Base-by-base conservation (phyloP, 179 eudicot genomes). In the Nepenthes alata region DNA sequence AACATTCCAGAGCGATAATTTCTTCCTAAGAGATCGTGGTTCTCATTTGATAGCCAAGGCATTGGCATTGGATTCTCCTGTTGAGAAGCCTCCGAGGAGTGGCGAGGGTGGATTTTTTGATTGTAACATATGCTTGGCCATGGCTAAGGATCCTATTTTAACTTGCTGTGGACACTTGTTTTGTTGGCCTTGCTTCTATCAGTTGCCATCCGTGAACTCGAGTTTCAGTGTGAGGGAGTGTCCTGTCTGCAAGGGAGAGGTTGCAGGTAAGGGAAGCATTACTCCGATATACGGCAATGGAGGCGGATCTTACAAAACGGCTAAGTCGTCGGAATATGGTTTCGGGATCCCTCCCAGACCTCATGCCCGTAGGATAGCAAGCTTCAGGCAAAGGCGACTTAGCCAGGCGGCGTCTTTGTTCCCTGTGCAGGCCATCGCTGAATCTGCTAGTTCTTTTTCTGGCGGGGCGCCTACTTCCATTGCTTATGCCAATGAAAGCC, bases 91-190 rank as follows among this genome's bases (percentile, higher is more conserved):
- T 2, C 65, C 60, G 14, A 50, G 67, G 48, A 57, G 50, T 13
- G 74, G 65, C 3, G 76, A 79, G 11, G 82, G 82, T 2, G 72
- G 75, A 12, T 72, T 67, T 56, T 83, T 66, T 47, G 83, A 83
- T 62, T 83, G 88, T 52, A 75, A 78, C 55, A 68, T 78, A 35
- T 83, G 88, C 67, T 67, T 83, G 73, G 75, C 67, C n/a, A 37
- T 70, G 64, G 82, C 85, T n/a, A 74, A 47, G 36, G 85, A 83
- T 36, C 88, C 85, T 7, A 57, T 83, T 37, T 39, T 83, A 60
- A 83, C 88, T 37, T 70, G 79, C 59, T 83, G 88, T 37, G 83
- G 88, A 16, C 85, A 83, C 67, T 76, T 80, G 70, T 80, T 75
- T 56, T 83, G 88, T 62, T 83, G 88, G 88, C 55, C 73, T 13